Percentiles rank a stretch among this genome's conserved stretches.
phyloP scores from a whole-genome alignment of 2,329 filamentous ascomycete genomes.

The Macroventuria anomochaeta region DNA sequence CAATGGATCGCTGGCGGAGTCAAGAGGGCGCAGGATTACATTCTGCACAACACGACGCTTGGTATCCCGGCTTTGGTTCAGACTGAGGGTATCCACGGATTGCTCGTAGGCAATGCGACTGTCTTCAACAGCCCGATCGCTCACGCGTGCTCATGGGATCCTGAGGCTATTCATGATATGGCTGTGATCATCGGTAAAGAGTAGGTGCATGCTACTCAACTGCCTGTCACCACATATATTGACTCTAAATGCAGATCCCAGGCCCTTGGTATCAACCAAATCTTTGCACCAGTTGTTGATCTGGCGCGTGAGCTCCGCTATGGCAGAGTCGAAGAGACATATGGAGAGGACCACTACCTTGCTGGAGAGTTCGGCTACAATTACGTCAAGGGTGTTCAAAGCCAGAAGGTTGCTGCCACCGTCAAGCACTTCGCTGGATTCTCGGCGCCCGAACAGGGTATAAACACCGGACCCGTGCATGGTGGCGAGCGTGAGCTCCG shows the following conservation, averaged over 20 bases:
- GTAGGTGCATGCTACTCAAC: neutral
- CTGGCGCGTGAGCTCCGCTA: conserved; percentile 74
- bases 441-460: conserved; percentile 71
- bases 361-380: conserved; percentile 71
- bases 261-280: conserved; percentile 73
- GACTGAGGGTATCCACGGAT: conserved; percentile 76
- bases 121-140: conserved; percentile 81
- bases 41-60: conserved; percentile 68
- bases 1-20: conserved; percentile 68
- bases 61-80: conserved; percentile 76
- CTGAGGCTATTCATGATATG: conserved; percentile 70
- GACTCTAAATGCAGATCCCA: conserved; percentile 48
- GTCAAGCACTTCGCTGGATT: conserved; percentile 79
- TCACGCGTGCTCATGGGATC: conserved; percentile 74
- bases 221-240: neutral
- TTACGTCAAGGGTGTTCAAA: conserved; percentile 67
- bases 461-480: conserved; percentile 70
- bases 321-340: conserved; percentile 77
- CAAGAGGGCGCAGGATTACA: conserved; percentile 71
- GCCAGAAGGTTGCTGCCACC: conserved; percentile 70
- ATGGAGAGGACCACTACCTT: conserved; percentile 71
- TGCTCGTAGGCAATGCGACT: conserved; percentile 74
- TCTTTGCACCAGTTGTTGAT: conserved; percentile 75
- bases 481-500: conserved; percentile 63
- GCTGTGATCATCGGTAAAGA: conserved; percentile 70